Evolutionary conservation across 345 rosid species (phyloP), one percentile per base, ranked within the genome.

Genomic region (Euphorbia lathyris): DNA sequence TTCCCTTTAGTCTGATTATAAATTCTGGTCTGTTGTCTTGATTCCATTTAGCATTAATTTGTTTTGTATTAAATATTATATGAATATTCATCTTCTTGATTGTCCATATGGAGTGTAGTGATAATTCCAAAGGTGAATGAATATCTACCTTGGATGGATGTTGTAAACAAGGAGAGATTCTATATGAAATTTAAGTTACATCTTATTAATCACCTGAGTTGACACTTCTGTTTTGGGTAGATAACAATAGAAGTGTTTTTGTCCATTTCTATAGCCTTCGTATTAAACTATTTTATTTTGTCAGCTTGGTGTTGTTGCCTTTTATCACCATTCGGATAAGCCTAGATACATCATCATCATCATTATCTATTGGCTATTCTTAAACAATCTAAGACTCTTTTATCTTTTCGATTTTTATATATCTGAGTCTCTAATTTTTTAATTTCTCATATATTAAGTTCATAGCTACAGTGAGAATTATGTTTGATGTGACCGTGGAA

Each of bases 251-350:
- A 61, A 36, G 27, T 23, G 9, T 22, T 63, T 9, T 40, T 63
- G 66, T 63, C 66, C 32, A 43, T 17, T 10, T 64, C 14, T 27
- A 4, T 9, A 45, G 52, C 55, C 55, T 47, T 43, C 20, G 36
- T 27, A 25, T 27, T 65, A 38, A 29, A 65, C 42, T 47, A 30
- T 17, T 47, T 2, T 34, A 34, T 34, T 34, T 19, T 8, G 42
- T 65, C 25, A 17, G 38, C 26, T 48, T 23, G 34, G 34, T 42
- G 10, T 3, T 43, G 7, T 64, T 64, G 67, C 67, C 22, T 25
- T 26, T 64, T 34, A 23, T 64, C 67, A 48, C 68, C 42, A 7
- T 34, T 65, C 57, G 75, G 72, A 45, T 43, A 43, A 42, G 74
- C 71, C 68, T 51, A 65, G 60, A 65, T 36, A n/a, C 16, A n/a